These are phyloP conservation scores for Tricholoma matsutake DNA, from an alignment of 768 basidiomycete genomes.

Conservation along the genomic window DNA sequence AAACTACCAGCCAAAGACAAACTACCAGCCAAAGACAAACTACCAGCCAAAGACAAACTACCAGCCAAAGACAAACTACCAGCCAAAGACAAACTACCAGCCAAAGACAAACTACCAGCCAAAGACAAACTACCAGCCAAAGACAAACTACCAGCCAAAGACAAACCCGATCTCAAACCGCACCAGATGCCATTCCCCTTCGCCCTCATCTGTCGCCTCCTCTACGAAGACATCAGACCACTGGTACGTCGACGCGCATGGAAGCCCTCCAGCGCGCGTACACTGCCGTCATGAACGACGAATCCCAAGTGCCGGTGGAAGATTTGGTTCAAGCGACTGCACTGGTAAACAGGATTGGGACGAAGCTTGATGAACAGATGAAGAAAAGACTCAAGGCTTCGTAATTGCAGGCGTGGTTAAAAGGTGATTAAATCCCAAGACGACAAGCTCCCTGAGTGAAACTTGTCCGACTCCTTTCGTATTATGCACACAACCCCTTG, in stretches of 20 bases:
- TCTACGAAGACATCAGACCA: conserved; percentile 36
- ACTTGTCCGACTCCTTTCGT: no score
- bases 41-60: no score
- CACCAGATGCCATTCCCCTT: conserved; percentile 6
- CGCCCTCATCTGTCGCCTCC: conserved; percentile 11
- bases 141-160: neutral
- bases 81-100: no score
- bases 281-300: conserved; percentile 37
- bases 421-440: no score
- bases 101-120: no score
- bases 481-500: no score
- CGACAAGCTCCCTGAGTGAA: no score
- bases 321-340: conserved; percentile 46
- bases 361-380: conserved; percentile 44
- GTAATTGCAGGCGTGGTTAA: neutral
- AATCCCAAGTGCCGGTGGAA: conserved; percentile 46
- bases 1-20: no score
- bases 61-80: no score
- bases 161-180: conserved; percentile 8
- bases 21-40: no score
- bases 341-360: conserved; percentile 45
- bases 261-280: conserved; percentile 43
- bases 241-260: conserved; percentile 40
- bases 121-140: no score
- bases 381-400: conserved; percentile 27